A percentile compares a stretch with the other conserved stretches of the same genome.
Evolutionary conservation across 352 stramenopile genomes (phyloP).

Genomic region (Saprolegnia diclina): DNA sequence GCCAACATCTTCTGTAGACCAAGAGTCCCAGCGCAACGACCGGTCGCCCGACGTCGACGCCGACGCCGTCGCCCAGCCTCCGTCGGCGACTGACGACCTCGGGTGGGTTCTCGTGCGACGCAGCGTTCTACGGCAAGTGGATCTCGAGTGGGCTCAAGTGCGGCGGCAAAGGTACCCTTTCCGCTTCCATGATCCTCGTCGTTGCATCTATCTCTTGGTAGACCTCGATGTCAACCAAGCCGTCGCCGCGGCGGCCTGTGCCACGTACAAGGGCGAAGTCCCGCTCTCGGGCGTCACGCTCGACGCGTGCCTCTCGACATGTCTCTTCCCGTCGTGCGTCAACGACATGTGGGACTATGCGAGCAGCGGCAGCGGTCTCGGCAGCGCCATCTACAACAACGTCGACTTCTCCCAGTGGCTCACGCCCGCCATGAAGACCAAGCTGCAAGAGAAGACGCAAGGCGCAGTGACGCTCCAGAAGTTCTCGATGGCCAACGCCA

Average conservation of each 20-base stretch:
- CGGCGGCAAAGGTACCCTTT: slow-evolving; percentile 30
- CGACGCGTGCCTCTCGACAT: slow-evolving; percentile 72
- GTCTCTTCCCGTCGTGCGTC: slow-evolving; percentile 63
- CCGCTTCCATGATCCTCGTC: not conserved
- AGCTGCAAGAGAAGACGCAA: slow-evolving; percentile 15
- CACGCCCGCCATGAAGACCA: slow-evolving; percentile 48
- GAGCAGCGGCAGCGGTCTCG: slow-evolving; percentile 47
- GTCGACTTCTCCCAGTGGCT: slow-evolving; percentile 68
- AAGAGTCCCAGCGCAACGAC: not conserved
- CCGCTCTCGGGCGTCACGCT: slow-evolving; percentile 43
- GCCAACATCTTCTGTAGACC: not conserved
- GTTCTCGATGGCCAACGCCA: slow-evolving; percentile 23
- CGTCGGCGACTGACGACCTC: not conserved
- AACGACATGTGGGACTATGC: slow-evolving; percentile 75
- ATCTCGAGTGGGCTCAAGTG: slow-evolving; percentile 58
- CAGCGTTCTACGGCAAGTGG: slow-evolving; percentile 76
- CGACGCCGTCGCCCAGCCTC: slow-evolving; percentile 9
- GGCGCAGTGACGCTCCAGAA: slow-evolving; percentile 21
- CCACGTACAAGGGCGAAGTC: slow-evolving; percentile 69
- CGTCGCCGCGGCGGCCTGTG: slow-evolving; percentile 52
- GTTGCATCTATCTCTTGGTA: not conserved
- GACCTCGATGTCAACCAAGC: slow-evolving; percentile 44
- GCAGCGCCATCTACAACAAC: slow-evolving; percentile 56
- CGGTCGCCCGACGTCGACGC: slow-evolving; percentile 12
- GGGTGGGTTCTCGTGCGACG: slow-evolving; percentile 64